phyloP scores from a whole-genome alignment of 2,329 filamentous ascomycete species.

The Samsoniella hepiali region DNA sequence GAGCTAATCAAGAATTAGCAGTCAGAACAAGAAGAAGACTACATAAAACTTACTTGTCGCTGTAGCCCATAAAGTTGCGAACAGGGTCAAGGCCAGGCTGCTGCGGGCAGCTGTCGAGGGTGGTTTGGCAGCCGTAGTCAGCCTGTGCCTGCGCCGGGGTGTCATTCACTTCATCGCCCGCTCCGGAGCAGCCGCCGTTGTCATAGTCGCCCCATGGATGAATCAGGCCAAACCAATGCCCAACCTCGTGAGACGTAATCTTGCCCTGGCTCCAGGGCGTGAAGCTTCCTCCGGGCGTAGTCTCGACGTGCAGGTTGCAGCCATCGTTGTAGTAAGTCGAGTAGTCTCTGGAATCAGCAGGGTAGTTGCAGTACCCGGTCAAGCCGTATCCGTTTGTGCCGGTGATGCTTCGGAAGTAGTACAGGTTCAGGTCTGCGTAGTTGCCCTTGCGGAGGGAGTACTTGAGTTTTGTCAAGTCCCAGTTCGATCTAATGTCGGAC shows the following conservation, averaged over 20 bases:
- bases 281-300: conserved; percentile 35
- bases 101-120: conserved; percentile 34
- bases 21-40: too few species aligned
- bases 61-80: conserved; percentile 41
- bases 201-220: conserved; percentile 40
- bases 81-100: conserved; percentile 34
- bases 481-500: conserved; percentile 27
- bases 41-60: neutral
- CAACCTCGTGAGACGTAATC: conserved; percentile 41
- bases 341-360: conserved; percentile 21
- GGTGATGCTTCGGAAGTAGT: conserved; percentile 35
- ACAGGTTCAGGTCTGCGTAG: conserved; percentile 43
- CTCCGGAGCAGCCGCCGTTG: conserved; percentile 36
- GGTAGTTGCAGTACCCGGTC: neutral
- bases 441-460: conserved; percentile 38
- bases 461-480: conserved; percentile 41
- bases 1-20: too few species aligned
- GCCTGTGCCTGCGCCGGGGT: neutral
- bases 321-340: conserved; percentile 37
- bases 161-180: conserved; percentile 31
- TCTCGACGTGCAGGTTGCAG: conserved; percentile 37
- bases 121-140: conserved; percentile 34
- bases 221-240: conserved; percentile 48
- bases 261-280: conserved; percentile 34
- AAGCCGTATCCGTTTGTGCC: neutral